Conservation (phyloP, 768 basidiomycete species). For the Candolleomyces aberdarensis region DNA sequence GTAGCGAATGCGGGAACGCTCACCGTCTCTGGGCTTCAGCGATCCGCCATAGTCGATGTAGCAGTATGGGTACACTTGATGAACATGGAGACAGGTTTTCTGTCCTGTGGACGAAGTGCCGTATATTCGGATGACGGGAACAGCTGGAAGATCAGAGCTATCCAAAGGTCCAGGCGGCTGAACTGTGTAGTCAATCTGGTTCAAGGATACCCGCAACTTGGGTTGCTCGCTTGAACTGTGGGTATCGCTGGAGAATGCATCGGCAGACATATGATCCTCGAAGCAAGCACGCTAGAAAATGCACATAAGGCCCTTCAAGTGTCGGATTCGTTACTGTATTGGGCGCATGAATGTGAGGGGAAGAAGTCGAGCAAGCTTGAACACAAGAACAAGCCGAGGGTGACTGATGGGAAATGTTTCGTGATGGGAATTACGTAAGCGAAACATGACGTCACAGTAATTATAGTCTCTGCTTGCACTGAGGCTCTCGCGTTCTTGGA, state of each 20-base stretch:
- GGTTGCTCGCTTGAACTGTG: conserved; percentile 8
- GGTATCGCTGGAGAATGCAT: neutral
- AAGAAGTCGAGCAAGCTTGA: neutral
- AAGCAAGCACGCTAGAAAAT: neutral
- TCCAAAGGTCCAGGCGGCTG: conserved; percentile 61
- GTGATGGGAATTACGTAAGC: neutral
- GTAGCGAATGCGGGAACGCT: conserved; percentile 9
- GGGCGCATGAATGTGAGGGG: no score
- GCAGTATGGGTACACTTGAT: conserved; percentile 94
- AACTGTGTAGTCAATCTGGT: conserved; percentile 65
- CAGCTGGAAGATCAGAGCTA: conserved; percentile 54
- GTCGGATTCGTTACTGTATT: no score
- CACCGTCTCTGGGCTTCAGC: conserved; percentile 63
- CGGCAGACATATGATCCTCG: neutral
- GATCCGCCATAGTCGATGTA: conserved; percentile 78
- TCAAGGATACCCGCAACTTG: conserved; percentile 41
- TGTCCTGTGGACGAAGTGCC: conserved; percentile 76
- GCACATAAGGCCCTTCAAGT: neutral
- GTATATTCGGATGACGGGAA: conserved; percentile 84
- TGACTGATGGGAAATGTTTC: no score
- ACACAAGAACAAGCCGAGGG: no score
- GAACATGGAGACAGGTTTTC: conserved; percentile 85
- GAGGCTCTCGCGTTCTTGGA: neutral
- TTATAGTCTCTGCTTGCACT: no score
- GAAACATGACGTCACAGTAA: no score